Base-by-base conservation (phyloP, 345 rosid genomes). In the Microthlaspi erraticum region DNA sequence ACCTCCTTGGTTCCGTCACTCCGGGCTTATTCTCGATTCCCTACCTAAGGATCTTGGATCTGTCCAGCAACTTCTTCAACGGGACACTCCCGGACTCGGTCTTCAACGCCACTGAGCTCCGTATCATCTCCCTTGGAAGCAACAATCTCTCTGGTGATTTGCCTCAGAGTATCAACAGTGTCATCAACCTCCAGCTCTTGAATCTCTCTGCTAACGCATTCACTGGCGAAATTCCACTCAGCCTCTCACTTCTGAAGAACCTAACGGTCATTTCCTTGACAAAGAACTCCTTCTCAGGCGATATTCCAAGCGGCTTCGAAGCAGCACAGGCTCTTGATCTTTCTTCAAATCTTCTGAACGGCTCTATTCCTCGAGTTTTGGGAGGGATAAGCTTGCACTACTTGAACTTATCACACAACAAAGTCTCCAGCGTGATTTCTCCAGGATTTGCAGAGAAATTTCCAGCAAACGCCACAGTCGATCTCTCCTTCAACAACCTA, bases 151-250 rank as follows among this genome's bases (percentile, higher is more conserved):
- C 90, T 10, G 93, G 98, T 53, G 83, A 74, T 67, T 60, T 93
- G 69, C 84, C 92, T 1, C 84, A 80, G 52, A 71, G 76, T 17
- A 20, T 87, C 6, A 79, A 79, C 19, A 75, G 55, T n/a, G 60
- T 83, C 78, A 66, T n/a, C 52, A 68, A 72, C 39, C 83, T 87
- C 53, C 82, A 77, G 84, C 32, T 77, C 53, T 43, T 93, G 81
- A 87, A 93, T 74, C 89, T 94, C 64, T 87, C 97, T 1, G 87
- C 82, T 13, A 93, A 91, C 71, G 91, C 93, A 38, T 81, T 91
- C 33, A 78, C 88, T 1, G 96, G 98, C 11, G 63, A 77, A 5
- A 51, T 88, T 9, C 98, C 97, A 1, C 54, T 8, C 59, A 82
- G 26, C 72, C 58, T 88, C 60, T 75, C 87, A 4, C 56, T 66